Conservation (phyloP, 164 flowering plant genomes). For the Amborella trichopoda region DNA sequence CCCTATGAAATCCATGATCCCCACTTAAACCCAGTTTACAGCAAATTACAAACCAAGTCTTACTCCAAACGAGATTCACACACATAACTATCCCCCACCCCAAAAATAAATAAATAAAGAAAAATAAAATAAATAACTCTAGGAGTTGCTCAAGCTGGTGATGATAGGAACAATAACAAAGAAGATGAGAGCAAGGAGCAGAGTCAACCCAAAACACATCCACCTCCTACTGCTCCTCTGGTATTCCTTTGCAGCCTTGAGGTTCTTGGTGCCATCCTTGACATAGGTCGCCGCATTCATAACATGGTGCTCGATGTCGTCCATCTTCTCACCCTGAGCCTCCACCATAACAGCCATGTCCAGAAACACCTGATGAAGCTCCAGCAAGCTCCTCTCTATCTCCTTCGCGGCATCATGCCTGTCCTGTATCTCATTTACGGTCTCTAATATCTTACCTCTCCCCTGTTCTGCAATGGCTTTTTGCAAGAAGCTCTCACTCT, state of each 20-base stretch:
- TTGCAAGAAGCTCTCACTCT: conserved; percentile 39
- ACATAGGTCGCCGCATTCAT: conserved; percentile 15
- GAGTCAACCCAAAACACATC: conserved; percentile 46
- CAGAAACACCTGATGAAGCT: conserved; percentile 21
- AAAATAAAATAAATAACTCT: too few species aligned
- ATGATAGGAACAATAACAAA: conserved; percentile 49
- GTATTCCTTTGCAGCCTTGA: conserved; percentile 15
- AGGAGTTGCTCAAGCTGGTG: conserved; percentile 42
- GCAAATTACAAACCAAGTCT: too few species aligned
- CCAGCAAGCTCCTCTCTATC: conserved; percentile 20
- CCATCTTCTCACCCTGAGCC: conserved; percentile 23
- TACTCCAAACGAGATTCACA: too few species aligned
- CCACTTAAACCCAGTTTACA: too few species aligned
- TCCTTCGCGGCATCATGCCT: conserved; percentile 21
- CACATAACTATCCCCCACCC: too few species aligned
- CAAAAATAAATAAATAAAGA: too few species aligned
- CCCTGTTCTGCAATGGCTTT: conserved; percentile 43
- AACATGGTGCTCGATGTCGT: conserved; percentile 22
- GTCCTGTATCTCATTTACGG: conserved; percentile 19
- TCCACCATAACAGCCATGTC: conserved; percentile 30
- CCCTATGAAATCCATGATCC: too few species aligned
- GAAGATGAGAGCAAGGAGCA: conserved; percentile 46
- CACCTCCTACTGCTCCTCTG: conserved; percentile 23
- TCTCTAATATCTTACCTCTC: conserved; percentile 19
- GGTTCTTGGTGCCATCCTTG: conserved; percentile 17